Evolutionary conservation across 108 stramenopile species (phyloP).

Genomic region (Tribonema minus): DNA sequence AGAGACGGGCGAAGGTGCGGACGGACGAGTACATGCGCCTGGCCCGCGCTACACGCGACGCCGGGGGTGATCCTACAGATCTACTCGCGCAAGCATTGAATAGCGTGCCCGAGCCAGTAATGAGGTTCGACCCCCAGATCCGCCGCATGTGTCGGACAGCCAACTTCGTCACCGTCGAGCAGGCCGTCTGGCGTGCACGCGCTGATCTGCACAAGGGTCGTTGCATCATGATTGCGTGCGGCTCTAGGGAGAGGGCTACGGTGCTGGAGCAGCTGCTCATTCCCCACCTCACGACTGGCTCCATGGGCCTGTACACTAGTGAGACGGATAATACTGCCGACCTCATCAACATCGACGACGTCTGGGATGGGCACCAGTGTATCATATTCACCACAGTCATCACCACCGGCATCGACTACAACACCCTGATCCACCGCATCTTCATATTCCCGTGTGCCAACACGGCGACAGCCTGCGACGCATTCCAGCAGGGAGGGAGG

Average conservation of each 20-base stretch:
- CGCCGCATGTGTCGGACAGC: too few species aligned
- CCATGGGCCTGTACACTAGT: neutral
- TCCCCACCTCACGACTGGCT: neutral
- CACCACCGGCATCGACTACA: neutral
- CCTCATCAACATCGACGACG: neutral
- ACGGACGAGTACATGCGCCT: too few species aligned
- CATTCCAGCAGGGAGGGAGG: too few species aligned
- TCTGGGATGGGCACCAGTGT: neutral
- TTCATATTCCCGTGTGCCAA: too few species aligned
- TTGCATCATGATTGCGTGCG: neutral
- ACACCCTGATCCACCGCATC: too few species aligned
- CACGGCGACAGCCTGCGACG: too few species aligned
- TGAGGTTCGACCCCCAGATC: neutral
- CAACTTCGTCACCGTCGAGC: too few species aligned
- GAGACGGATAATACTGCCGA: neutral
- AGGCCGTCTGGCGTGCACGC: neutral
- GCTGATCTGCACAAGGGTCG: neutral
- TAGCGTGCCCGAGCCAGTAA: neutral
- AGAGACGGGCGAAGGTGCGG: too few species aligned
- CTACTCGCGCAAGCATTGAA: neutral
- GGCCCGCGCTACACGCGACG: too few species aligned
- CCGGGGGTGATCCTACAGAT: neutral
- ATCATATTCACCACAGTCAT: neutral
- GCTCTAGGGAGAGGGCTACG: neutral
- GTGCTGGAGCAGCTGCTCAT: neutral